phyloP scores from a whole-genome alignment of 2,329 filamentous ascomycete genomes.

The Huntiella bhutanensis region DNA sequence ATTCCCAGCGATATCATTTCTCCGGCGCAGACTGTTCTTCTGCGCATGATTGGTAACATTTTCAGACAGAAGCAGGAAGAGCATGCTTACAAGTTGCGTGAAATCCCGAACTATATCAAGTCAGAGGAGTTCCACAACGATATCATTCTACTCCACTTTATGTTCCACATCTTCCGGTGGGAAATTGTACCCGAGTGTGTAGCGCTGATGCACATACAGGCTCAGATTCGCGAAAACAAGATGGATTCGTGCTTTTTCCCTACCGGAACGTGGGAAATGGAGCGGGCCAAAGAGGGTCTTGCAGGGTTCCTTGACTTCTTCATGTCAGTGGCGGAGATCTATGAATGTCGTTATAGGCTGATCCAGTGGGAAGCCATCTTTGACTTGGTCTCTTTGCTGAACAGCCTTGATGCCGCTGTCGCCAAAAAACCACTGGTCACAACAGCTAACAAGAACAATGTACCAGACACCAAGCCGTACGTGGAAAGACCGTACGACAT shows the following conservation, averaged over 20 bases:
- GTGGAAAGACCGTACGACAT: constrained; percentile 21
- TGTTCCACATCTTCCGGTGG: constrained; percentile 80
- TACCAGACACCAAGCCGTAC: constrained; percentile 21
- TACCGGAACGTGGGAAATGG: constrained; percentile 93
- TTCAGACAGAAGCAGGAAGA: constrained; percentile 8
- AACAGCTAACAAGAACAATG: constrained; percentile 12
- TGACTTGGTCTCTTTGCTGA: constrained; percentile 71
- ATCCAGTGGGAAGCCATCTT: constrained; percentile 85
- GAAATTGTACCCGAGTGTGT: constrained; percentile 88
- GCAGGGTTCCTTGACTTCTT: constrained; percentile 92
- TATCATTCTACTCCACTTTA: constrained; percentile 48
- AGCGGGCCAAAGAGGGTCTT: constrained; percentile 84
- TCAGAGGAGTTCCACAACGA: constrained; percentile 10
- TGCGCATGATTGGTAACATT: constrained; percentile 50
- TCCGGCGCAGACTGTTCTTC: constrained; percentile 79
- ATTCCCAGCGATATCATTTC: constrained; percentile 94
- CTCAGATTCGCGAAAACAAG: constrained; percentile 62
- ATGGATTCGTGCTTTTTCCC: constrained; percentile 75
- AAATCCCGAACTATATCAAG: constrained; percentile 9
- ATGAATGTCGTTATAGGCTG: constrained; percentile 64
- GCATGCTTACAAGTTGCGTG: neutral
- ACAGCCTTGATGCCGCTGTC: constrained; percentile 72
- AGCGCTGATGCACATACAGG: constrained; percentile 84
- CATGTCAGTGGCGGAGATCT: constrained; percentile 69
- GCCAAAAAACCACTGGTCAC: constrained; percentile 54